A percentile compares a stretch with the other conserved stretches of the same genome.
Conservation (phyloP, 2,329 filamentous ascomycete genomes). For the Pseudogymnoascus sp. region DNA sequence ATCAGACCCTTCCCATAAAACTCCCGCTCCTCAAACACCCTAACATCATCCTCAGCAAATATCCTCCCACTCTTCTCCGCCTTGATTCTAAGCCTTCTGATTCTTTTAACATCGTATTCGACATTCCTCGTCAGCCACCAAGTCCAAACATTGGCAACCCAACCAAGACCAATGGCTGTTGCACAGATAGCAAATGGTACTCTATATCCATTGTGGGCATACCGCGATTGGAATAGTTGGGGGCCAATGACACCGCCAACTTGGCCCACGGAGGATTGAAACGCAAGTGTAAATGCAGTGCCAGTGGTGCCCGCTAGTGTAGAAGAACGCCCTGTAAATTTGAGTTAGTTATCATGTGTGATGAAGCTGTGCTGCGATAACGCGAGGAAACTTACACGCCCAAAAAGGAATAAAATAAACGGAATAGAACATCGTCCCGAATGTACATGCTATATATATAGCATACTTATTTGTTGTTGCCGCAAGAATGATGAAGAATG, state of each 20-base stretch:
- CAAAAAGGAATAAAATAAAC: conserved; percentile 38
- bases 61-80: conserved; percentile 23
- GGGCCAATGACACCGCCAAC: conserved; percentile 38
- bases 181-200: conserved; percentile 31
- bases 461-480: conserved; percentile 29
- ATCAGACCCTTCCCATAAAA: conserved; percentile 14
- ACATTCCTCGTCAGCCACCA: conserved; percentile 35
- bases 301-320: conserved; percentile 35
- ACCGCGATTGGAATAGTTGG: conserved; percentile 35
- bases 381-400: conserved; percentile 21
- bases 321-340: conserved; percentile 29
- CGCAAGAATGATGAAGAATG: conserved; percentile 38
- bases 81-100: conserved; percentile 24
- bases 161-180: conserved; percentile 28
- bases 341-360: not conserved
- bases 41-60: conserved; percentile 26
- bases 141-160: conserved; percentile 31
- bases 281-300: conserved; percentile 35
- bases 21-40: conserved; percentile 18
- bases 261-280: conserved; percentile 36
- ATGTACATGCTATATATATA: conserved; percentile 36
- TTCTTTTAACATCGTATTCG: conserved; percentile 31
- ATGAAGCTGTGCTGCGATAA: not conserved
- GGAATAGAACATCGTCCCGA: conserved; percentile 36
- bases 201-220: conserved; percentile 34